Base-by-base conservation (phyloP, 2,329 filamentous ascomycete genomes). In the Zopfia rhizophila region DNA sequence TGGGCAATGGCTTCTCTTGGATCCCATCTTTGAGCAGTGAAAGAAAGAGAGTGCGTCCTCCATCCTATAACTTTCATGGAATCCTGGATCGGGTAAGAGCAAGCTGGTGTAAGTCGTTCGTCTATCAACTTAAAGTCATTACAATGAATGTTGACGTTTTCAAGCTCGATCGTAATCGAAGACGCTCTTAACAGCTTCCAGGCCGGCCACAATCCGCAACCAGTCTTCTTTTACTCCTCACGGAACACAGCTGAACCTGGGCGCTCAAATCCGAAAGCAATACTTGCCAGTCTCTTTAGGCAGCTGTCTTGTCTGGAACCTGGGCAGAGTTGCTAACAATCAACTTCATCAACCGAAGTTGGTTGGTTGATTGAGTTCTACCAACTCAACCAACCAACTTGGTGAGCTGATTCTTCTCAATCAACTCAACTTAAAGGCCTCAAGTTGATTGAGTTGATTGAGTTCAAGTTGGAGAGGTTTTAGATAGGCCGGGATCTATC, bases 31-130 rank as follows among this genome's bases (percentile, higher is more conserved):
- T 29, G 14, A 21, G 6, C 25, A 53, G 23, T 66, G 56, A 59
- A 43, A 51, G 16, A 41, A 55, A 21, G 33, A 46, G 25, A 61
- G 56, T 53, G 32, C 23, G 4, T 67, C n/a, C n/a, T n/a, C n/a
- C n/a, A n/a, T n/a, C n/a, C n/a, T n/a, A n/a, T n/a, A n/a, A n/a
- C n/a, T n/a, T n/a, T n/a, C n/a, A n/a, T n/a, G n/a, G n/a, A n/a
- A n/a, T n/a, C n/a, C n/a, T n/a, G n/a, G n/a, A n/a, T n/a, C n/a
- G n/a, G n/a, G n/a, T n/a, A n/a, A n/a, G n/a, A n/a, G n/a, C n/a
- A n/a, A n/a, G n/a, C n/a, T n/a, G n/a, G n/a, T n/a, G n/a, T n/a
- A n/a, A n/a, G n/a, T n/a, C n/a, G n/a, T n/a, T n/a, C n/a, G n/a
- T 45, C 61, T 27, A 63, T 37, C 53, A 61, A 5, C 39, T 27